phyloP scores from a whole-genome alignment of 805 yeast species.

The Lipomyces mesembrius region DNA sequence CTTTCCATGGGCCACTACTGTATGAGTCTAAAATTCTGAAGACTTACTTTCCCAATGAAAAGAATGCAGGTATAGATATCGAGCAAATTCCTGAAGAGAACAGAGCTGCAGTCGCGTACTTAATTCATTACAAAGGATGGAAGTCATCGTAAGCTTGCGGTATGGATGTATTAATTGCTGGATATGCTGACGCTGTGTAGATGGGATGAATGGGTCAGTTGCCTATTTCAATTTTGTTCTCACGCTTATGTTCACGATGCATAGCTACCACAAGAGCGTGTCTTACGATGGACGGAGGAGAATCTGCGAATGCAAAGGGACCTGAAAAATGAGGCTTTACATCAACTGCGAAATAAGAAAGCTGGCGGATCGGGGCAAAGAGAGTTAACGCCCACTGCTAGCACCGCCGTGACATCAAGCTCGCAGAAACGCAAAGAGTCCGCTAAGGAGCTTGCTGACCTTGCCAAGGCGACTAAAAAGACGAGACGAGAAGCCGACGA shows the following conservation, averaged over 20 bases:
- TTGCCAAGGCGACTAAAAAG: conserved; percentile 25
- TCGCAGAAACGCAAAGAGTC: conserved; percentile 36
- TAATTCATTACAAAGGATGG: conserved; percentile 94
- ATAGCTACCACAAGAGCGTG: conserved; percentile 55
- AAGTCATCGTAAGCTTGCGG: conserved; percentile 59
- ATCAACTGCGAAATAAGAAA: conserved; percentile 40
- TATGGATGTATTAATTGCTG: background rate
- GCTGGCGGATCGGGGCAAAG: conserved; percentile 24
- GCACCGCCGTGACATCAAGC: conserved; percentile 16
- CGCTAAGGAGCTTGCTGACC: conserved; percentile 19
- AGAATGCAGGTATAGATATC: conserved; percentile 39
- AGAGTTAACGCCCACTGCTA: conserved; percentile 25
- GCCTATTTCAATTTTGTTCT: background rate
- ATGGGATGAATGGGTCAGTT: conserved; percentile 94
- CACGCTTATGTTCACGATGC: background rate
- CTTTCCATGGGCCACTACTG: conserved; percentile 87
- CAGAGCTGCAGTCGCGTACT: conserved; percentile 54
- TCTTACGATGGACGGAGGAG: conserved; percentile 70
- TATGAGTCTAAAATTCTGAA: conserved; percentile 84
- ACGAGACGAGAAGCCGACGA: conserved; percentile 34
- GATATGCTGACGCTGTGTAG: conserved; percentile 9
- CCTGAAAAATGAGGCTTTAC: conserved; percentile 55
- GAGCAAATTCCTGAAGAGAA: conserved; percentile 49
- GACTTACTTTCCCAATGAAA: conserved; percentile 59
- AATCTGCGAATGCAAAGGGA: conserved; percentile 67